Evolutionary conservation across 192 early-diverging fungal species (phyloP), one percentile per base, ranked within the genome.

Genomic region (Umbelopsis isabellina): DNA sequence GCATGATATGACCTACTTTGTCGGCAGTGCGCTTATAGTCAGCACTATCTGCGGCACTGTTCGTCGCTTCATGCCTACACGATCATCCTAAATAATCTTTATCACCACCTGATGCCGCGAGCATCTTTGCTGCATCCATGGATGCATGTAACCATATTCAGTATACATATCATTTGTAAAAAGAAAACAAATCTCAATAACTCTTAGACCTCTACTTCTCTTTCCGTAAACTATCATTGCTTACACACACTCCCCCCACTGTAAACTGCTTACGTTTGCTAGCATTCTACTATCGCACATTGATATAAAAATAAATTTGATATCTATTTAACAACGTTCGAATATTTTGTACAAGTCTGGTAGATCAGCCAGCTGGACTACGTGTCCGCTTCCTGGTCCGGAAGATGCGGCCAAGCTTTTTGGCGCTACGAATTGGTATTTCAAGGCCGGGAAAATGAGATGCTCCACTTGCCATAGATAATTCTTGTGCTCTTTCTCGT

Each of bases 281-380:
- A 9, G 37, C 37, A 41, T 1, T 5, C 25, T 18, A 13, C 12
- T 61, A 61, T 30, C 13, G 2, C 13, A 61, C 4, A 13, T 61
- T 16, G 27, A 0, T 13, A 61, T 6, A 16, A 33, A 18, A 35
- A 23, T 61, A 18, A 35, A 30, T 4, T 33, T 35, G 18, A 35
- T 61, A 61, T 35, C 30, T 61, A 21, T 27, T 71, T 83, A 98
- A 78, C 97, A 99, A n/a, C 97, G 82, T 72, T 99, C 97, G 88
- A 99, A 99, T 45, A 98, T 91, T 27, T 89, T 93, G 79, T 99
- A 99, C 27, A 99, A 82, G 71, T 98, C 95, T 22, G 91, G 88
- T 65, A 96, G 82, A 72, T 93, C 87, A 2, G 91, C 92, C 18
- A 99, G 77, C 71, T 94, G 89, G 4, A 94, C 80, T 16, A 96